Evolutionary conservation across 305 asterid genomes (phyloP).

Genomic region (Withania somnifera): DNA sequence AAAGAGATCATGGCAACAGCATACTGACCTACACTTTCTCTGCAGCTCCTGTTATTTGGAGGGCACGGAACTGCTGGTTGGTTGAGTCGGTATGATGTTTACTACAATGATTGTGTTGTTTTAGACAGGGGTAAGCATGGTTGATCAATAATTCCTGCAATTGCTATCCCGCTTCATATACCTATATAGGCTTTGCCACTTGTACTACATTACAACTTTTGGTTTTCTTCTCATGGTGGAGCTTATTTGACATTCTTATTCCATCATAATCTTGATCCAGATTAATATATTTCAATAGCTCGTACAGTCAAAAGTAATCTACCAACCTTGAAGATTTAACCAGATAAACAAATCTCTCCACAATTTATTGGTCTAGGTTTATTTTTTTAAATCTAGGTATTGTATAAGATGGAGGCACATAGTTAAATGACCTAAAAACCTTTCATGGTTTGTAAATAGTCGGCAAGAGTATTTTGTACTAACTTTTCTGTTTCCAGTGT

Average conservation of each 20-base stretch:
- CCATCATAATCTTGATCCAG: background rate
- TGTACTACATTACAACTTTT: background rate
- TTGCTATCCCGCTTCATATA: background rate
- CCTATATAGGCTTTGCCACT: background rate
- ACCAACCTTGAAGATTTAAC: background rate
- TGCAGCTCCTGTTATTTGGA: slow-evolving; percentile 92
- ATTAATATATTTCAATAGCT: background rate
- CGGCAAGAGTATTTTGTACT: background rate
- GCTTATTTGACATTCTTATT: background rate
- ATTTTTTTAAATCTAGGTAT: no score
- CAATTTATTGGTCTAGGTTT: background rate
- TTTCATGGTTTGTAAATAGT: background rate
- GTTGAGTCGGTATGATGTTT: slow-evolving; percentile 94
- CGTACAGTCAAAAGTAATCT: background rate
- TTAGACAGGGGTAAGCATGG: slow-evolving; percentile 72
- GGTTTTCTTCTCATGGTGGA: background rate
- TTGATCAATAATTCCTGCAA: background rate
- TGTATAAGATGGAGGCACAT: background rate
- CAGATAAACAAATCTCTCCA: background rate
- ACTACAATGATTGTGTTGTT: slow-evolving; percentile 83
- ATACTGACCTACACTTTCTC: slow-evolving; percentile 2
- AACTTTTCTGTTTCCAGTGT: slow-evolving; percentile 33
- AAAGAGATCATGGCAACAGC: background rate
- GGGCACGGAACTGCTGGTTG: slow-evolving; percentile 99
- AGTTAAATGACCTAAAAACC: background rate